Conservation (phyloP, 2,329 filamentous ascomycete genomes). For the Nakataea oryzae region DNA sequence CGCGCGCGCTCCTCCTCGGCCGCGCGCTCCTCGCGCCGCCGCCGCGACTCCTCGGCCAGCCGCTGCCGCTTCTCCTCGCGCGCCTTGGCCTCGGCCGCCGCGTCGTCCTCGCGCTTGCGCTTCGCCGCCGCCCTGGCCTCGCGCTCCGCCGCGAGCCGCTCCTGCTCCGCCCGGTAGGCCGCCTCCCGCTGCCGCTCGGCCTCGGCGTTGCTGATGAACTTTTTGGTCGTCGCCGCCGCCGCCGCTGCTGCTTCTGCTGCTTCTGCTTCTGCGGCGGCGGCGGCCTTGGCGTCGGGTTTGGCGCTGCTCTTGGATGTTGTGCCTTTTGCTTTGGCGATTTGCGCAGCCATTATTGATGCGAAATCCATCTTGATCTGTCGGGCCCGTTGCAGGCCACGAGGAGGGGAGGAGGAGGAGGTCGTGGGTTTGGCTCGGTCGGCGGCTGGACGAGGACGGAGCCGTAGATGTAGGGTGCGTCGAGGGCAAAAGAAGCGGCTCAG, state of each 20-base stretch:
- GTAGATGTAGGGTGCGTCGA: neutral
- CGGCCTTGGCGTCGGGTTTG: neutral
- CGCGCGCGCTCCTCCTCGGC: slow-evolving; percentile 27
- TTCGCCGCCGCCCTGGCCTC: slow-evolving; percentile 63
- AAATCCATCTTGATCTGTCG: slow-evolving; percentile 67
- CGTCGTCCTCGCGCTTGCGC: slow-evolving; percentile 82
- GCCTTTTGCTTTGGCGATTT: slow-evolving; percentile 74
- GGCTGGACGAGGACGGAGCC: neutral
- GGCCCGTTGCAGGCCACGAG: too few relatives aligned
- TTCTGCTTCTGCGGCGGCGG: slow-evolving; percentile 1
- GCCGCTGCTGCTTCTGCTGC: neutral
- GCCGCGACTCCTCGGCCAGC: slow-evolving; percentile 71
- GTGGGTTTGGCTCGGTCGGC: neutral
- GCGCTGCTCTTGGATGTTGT: slow-evolving; percentile 18
- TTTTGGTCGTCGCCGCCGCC: slow-evolving; percentile 38
- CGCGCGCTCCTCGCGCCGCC: slow-evolving; percentile 49
- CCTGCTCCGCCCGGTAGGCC: slow-evolving; percentile 74
- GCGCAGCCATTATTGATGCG: slow-evolving; percentile 82
- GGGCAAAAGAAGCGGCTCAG: too few relatives aligned
- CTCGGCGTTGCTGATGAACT: slow-evolving; percentile 79
- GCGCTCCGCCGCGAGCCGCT: slow-evolving; percentile 60
- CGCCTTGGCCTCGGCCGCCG: slow-evolving; percentile 53
- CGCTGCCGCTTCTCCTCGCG: slow-evolving; percentile 74
- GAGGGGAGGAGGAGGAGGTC: neutral
- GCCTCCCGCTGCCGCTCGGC: slow-evolving; percentile 72